These are phyloP conservation scores for Wickerhamiella hasegawae DNA, from an alignment of 805 yeast species.

Conservation along the genomic window DNA sequence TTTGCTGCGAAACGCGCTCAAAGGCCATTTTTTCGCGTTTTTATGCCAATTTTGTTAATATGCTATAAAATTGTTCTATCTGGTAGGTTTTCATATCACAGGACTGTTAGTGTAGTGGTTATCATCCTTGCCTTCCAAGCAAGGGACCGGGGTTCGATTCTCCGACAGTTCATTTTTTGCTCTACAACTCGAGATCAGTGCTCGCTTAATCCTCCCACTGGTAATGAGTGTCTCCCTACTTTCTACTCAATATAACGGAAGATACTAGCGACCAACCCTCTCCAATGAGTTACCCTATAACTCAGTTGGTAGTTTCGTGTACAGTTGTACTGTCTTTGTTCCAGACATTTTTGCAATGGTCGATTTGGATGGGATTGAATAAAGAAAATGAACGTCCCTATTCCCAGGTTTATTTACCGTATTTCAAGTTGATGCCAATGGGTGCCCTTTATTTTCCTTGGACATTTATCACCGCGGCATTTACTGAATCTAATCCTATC, in stretches of 20 bases:
- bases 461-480: constrained; percentile 31
- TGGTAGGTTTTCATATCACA: not conserved
- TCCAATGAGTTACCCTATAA: too few species aligned
- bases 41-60: too few species aligned
- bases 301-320: not conserved
- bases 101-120: constrained; percentile 90
- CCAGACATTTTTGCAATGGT: not conserved
- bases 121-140: constrained; percentile 90
- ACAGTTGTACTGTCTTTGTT: not conserved
- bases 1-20: too few species aligned
- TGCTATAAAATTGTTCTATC: too few species aligned
- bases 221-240: too few species aligned
- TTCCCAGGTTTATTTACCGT: not conserved
- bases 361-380: not conserved
- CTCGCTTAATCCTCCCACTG: too few species aligned
- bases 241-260: too few species aligned
- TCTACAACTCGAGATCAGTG: too few species aligned
- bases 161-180: constrained; percentile 47
- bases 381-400: not conserved
- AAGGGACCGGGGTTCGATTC: constrained; percentile 90
- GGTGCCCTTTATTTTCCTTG: constrained; percentile 17
- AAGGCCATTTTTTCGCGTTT: too few species aligned
- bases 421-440: not conserved
- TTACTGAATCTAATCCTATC: constrained; percentile 28
- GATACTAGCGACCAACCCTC: too few species aligned